A percentile compares a stretch with the other conserved stretches of the same genome.
phyloP scores from a whole-genome alignment of 2,329 filamentous ascomycete genomes.

The Ceratocystis albifundus region DNA sequence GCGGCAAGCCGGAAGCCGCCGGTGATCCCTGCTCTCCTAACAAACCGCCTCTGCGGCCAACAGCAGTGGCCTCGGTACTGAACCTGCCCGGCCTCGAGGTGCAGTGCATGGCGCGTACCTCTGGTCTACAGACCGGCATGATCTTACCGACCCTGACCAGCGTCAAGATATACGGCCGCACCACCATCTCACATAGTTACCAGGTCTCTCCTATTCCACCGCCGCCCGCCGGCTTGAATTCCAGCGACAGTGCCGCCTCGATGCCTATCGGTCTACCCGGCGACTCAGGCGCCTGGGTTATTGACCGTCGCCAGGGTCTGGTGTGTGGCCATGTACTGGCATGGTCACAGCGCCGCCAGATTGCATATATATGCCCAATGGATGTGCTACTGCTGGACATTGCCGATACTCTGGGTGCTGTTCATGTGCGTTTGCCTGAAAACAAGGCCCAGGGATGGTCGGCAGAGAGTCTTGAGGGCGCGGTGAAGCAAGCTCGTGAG shows the following conservation, averaged over 20 bases:
- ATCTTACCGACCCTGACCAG: conserved; percentile 69
- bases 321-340: conserved; percentile 86
- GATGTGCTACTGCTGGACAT: conserved; percentile 81
- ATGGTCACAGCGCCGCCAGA: conserved; percentile 66
- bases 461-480: conserved; percentile 21
- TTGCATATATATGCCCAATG: conserved; percentile 93
- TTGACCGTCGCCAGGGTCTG: conserved; percentile 64
- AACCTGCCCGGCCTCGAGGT: conserved; percentile 65
- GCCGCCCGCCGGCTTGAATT: conserved; percentile 3
- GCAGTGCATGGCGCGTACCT: conserved; percentile 80
- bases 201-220: conserved; percentile 35
- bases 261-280: conserved; percentile 59
- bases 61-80: conserved; percentile 46
- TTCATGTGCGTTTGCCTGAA: conserved; percentile 58
- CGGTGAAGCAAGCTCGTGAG: conserved; percentile 6
- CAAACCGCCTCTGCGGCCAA: conserved; percentile 39
- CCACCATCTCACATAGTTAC: conserved; percentile 63
- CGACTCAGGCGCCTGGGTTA: conserved; percentile 87
- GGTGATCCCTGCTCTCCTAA: conserved; percentile 24
- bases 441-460: conserved; percentile 34
- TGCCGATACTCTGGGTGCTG: conserved; percentile 60
- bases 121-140: conserved; percentile 65
- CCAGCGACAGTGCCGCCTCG: conserved; percentile 16
- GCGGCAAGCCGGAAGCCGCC: conserved; percentile 21
- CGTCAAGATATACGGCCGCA: conserved; percentile 77